phyloP scores from a whole-genome alignment of 2,329 filamentous ascomycete genomes.

The Exophiala spinifera region DNA sequence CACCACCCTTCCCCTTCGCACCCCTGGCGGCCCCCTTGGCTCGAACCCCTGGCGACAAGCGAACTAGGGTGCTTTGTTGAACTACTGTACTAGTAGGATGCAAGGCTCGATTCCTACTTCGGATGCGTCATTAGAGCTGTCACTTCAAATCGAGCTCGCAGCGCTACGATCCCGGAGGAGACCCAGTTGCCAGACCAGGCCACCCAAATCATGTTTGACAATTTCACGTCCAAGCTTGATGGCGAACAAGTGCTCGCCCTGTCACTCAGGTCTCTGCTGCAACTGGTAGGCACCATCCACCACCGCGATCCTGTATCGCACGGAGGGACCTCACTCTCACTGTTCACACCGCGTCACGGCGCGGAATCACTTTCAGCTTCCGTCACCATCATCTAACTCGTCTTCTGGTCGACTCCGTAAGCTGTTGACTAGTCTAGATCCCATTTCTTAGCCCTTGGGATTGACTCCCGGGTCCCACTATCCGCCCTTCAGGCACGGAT shows the following conservation, averaged over 20 bases:
- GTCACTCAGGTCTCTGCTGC: too few relatives aligned
- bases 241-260: not conserved
- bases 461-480: slow-evolving; percentile 21
- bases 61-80: too few relatives aligned
- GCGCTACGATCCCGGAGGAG: slow-evolving; percentile 3
- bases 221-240: not conserved
- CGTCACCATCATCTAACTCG: not conserved
- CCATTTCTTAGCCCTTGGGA: not conserved
- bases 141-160: not conserved
- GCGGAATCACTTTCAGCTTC: not conserved
- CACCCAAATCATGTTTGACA: not conserved
- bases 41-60: not conserved
- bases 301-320: not conserved
- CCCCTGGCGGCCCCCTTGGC: not conserved
- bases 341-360: not conserved
- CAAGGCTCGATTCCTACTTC: not conserved
- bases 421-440: slow-evolving; percentile 1
- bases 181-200: not conserved
- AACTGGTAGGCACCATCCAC: not conserved
- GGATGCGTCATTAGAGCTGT: slow-evolving; percentile 7
- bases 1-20: too few relatives aligned
- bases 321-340: not conserved
- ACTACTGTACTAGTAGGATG: not conserved
- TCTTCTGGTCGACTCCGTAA: not conserved
- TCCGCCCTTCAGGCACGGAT: slow-evolving; percentile 12